Percentiles rank a stretch among this genome's conserved stretches.
Evolutionary conservation across 2,329 filamentous ascomycete genomes (phyloP).

Genomic region (Ceratocystis alfenasii): DNA sequence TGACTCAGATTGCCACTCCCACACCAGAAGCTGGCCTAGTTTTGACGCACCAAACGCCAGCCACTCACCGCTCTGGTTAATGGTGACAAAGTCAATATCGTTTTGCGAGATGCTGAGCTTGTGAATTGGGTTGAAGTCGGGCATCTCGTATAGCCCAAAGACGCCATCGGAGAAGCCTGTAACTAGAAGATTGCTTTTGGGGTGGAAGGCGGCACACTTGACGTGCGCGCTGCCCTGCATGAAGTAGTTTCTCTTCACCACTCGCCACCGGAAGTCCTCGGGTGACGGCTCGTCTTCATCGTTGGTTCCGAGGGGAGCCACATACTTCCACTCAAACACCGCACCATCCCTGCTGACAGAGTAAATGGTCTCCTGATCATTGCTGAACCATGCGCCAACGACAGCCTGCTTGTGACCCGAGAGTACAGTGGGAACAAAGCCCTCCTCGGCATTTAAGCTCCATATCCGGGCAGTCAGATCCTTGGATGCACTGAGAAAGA

Average conservation of each 20-base stretch:
- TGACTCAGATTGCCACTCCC: slow-evolving; percentile 99
- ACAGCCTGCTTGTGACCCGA: slow-evolving; percentile 85
- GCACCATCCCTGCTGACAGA: slow-evolving; percentile 97
- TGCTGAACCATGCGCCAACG: slow-evolving; percentile 91
- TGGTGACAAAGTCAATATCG: slow-evolving; percentile 86
- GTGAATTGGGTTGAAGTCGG: slow-evolving; percentile 91
- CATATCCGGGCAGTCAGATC: slow-evolving; percentile 90
- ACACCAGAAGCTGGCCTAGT: slow-evolving; percentile 88
- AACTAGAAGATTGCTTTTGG: slow-evolving; percentile 80
- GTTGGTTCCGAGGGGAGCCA: slow-evolving; percentile 33
- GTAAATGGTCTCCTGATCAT: slow-evolving; percentile 88
- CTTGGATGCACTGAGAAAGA: slow-evolving; percentile 84
- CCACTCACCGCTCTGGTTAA: slow-evolving; percentile 94
- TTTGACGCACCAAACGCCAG: slow-evolving; percentile 93
- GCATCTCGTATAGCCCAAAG: slow-evolving; percentile 90
- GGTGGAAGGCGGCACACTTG: slow-evolving; percentile 81
- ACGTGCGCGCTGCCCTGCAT: slow-evolving; percentile 81
- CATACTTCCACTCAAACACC: slow-evolving; percentile 85
- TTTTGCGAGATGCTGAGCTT: slow-evolving; percentile 89
- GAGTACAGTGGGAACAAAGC: slow-evolving; percentile 78
- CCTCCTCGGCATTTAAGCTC: slow-evolving; percentile 78
- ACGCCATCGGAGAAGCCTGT: slow-evolving; percentile 90
- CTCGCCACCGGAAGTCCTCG: slow-evolving; percentile 68
- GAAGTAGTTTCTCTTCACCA: slow-evolving; percentile 84
- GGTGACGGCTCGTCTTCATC: slow-evolving; percentile 37